phyloP scores from a whole-genome alignment of 2,329 filamentous ascomycete species.

The Penicillium oxalicum region DNA sequence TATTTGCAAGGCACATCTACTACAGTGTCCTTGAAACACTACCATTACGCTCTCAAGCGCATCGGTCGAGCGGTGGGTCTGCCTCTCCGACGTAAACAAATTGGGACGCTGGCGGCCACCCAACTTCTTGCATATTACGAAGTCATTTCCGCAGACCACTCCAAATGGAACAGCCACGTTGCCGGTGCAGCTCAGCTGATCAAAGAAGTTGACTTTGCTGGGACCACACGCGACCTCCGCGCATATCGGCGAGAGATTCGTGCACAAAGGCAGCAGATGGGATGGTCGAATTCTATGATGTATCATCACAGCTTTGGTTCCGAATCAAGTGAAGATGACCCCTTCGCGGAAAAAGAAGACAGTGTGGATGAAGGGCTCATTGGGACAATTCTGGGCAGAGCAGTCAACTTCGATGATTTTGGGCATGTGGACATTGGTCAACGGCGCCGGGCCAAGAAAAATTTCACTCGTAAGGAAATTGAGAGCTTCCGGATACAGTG shows the following conservation, averaged over 20 bases:
- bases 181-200: conserved; percentile 77
- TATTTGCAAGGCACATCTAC: conserved; percentile 68
- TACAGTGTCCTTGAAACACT: conserved; percentile 83
- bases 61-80: conserved; percentile 70
- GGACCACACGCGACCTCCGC: conserved; percentile 66
- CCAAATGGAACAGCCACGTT: conserved; percentile 92
- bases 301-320: conserved; percentile 26
- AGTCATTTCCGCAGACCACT: conserved; percentile 88
- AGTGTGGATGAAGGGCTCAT: conserved; percentile 54
- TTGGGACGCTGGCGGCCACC: conserved; percentile 81
- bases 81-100: conserved; percentile 61
- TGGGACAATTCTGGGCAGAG: conserved; percentile 52
- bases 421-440: conserved; percentile 43
- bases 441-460: conserved; percentile 21
- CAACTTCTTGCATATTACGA: conserved; percentile 87
- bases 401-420: conserved; percentile 54
- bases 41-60: conserved; percentile 74
- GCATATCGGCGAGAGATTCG: conserved; percentile 51
- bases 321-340: conserved; percentile 36
- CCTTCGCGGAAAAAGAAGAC: conserved; percentile 39
- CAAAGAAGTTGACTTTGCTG: conserved; percentile 70
- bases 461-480: conserved; percentile 55
- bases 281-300: conserved; percentile 17
- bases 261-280: conserved; percentile 26
- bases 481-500: conserved; percentile 73